Evolutionary conservation across 148 eudicot genomes (phyloP).

Genomic region (Suaeda aralocaspica): DNA sequence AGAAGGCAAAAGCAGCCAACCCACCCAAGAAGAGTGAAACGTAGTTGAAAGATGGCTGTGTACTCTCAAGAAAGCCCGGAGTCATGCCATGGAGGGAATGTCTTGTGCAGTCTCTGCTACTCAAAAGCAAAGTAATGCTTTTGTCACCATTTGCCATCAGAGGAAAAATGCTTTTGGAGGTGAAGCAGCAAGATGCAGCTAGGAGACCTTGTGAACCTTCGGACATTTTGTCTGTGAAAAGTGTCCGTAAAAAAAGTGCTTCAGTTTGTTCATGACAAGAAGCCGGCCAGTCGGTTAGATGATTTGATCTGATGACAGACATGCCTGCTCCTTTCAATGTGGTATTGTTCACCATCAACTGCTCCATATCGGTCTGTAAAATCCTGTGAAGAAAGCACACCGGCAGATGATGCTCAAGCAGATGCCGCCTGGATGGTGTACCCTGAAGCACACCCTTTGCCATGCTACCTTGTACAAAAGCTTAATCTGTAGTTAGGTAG

Average conservation of each 20-base stretch:
- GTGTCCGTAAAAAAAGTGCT: slow-evolving; percentile 18
- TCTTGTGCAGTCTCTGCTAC: slow-evolving; percentile 15
- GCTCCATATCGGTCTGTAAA: slow-evolving; percentile 17
- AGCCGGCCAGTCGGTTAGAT: slow-evolving; percentile 5
- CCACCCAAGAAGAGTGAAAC: slow-evolving; percentile 37
- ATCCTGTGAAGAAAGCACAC: slow-evolving; percentile 11
- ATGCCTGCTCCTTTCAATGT: background rate
- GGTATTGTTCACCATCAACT: background rate
- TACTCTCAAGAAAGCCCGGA: slow-evolving; percentile 2
- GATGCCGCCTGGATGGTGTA: slow-evolving; percentile 15
- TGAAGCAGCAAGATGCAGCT: slow-evolving; percentile 12
- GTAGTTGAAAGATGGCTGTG: slow-evolving; percentile 12
- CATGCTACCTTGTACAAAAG: slow-evolving; percentile 35
- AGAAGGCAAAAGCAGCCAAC: slow-evolving; percentile 53
- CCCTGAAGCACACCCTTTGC: slow-evolving; percentile 13
- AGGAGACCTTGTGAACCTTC: slow-evolving; percentile 19
- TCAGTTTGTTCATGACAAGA: slow-evolving; percentile 23
- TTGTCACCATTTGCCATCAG: slow-evolving; percentile 6
- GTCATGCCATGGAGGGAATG: slow-evolving; percentile 1
- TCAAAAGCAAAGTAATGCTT: slow-evolving; percentile 18
- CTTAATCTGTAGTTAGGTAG: slow-evolving; percentile 36
- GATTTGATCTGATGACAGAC: slow-evolving; percentile 14
- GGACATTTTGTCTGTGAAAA: slow-evolving; percentile 13
- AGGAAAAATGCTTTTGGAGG: background rate
- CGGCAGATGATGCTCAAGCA: slow-evolving; percentile 16